Conservation (phyloP, 371 early-diverging fungal species). For the Haplosporangium sp. region DNA sequence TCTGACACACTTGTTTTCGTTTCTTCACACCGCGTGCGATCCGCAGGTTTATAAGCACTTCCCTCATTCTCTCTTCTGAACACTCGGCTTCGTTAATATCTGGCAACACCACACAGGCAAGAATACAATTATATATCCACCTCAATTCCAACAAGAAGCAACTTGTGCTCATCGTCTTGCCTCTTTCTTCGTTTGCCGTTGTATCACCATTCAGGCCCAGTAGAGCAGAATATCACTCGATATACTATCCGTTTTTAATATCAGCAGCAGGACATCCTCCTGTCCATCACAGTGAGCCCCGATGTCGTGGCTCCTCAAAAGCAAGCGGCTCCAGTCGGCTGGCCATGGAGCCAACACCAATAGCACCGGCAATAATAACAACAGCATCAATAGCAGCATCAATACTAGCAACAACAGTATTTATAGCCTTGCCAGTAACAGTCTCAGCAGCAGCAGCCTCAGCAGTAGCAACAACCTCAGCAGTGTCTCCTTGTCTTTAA, state of each 20-base stretch:
- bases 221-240: background rate
- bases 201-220: background rate
- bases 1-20: no score
- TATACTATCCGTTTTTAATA: slow-evolving; percentile 4
- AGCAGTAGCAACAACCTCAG: slow-evolving; percentile 39
- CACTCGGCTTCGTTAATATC: no score
- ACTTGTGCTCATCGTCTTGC: background rate
- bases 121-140: no score
- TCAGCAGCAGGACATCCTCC: background rate
- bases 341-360: slow-evolving; percentile 27
- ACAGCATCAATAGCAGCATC: slow-evolving; percentile 13
- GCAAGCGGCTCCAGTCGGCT: slow-evolving; percentile 54
- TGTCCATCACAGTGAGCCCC: slow-evolving; percentile 17
- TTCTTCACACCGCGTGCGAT: no score
- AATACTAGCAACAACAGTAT: slow-evolving; percentile 23
- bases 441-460: slow-evolving; percentile 26
- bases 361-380: slow-evolving; percentile 5
- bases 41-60: no score
- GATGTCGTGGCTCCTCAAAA: slow-evolving; percentile 57
- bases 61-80: no score
- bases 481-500: slow-evolving; percentile 29
- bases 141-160: no score
- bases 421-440: slow-evolving; percentile 42
- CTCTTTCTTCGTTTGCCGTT: slow-evolving; percentile 2
- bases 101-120: no score